Conservation (phyloP, 306 rosid species). For the Canavalia ensiformis region DNA sequence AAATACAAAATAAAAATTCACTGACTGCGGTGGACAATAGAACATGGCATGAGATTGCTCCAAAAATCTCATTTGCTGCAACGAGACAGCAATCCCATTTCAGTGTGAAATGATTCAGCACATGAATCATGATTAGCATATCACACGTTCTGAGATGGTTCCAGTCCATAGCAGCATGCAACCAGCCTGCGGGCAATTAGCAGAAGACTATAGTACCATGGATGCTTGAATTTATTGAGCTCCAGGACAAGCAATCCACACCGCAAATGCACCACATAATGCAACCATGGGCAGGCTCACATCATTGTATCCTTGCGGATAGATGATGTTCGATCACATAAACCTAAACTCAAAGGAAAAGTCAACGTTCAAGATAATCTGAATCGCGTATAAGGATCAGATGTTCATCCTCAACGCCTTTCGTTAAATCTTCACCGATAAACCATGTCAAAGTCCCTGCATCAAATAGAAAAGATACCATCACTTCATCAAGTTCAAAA, state of each 20-base stretch:
- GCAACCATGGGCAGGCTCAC: conserved; percentile 19
- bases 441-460: conserved; percentile 79
- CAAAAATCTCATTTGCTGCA: conserved; percentile 29
- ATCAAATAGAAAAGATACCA: conserved; percentile 21
- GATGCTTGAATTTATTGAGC: conserved; percentile 32
- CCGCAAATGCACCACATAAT: conserved; percentile 45
- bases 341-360: conserved; percentile 23
- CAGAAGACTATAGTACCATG: conserved; percentile 35
- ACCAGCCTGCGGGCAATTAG: conserved; percentile 37
- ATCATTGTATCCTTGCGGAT: conserved; percentile 33
- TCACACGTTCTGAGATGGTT: conserved; percentile 35
- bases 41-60: conserved; percentile 38
- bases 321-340: conserved; percentile 35
- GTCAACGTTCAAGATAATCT: conserved; percentile 62
- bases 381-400: conserved; percentile 65
- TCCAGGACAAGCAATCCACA: conserved; percentile 41
- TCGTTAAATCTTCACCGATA: conserved; percentile 66
- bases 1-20: conserved; percentile 18
- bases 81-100: conserved; percentile 27
- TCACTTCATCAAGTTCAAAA: conserved; percentile 21
- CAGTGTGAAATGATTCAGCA: conserved; percentile 34
- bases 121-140: conserved; percentile 15
- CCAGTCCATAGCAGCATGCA: conserved; percentile 9
- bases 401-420: conserved; percentile 77
- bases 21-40: conserved; percentile 25